These are phyloP conservation scores for Metroxylon sagu DNA, from an alignment of 176 grass and related monocot species.

Conservation along the genomic window DNA sequence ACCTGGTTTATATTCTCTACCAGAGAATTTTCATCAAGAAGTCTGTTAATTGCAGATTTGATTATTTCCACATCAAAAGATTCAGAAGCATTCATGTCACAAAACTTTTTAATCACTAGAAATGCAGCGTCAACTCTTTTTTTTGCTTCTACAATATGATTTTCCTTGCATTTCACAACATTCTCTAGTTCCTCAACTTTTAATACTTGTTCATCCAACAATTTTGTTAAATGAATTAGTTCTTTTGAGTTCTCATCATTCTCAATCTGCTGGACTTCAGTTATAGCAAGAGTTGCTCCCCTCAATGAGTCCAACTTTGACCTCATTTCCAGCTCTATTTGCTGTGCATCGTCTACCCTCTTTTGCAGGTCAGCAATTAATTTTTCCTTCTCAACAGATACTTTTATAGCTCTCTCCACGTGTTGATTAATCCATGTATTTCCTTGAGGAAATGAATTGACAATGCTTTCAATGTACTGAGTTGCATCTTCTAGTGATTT, in stretches of 20 bases:
- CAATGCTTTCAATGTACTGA: constrained; percentile 58
- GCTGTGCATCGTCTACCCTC: constrained; percentile 49
- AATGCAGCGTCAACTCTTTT: constrained; percentile 10
- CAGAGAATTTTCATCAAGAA: constrained; percentile 29
- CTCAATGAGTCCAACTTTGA: constrained; percentile 65
- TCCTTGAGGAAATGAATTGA: constrained; percentile 58
- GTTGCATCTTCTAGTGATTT: constrained; percentile 70
- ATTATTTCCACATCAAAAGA: constrained; percentile 7
- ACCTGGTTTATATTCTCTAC: constrained; percentile 10
- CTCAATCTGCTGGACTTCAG: constrained; percentile 51
- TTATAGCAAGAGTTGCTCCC: constrained; percentile 75
- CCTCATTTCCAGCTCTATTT: constrained; percentile 51
- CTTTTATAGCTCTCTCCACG: constrained; percentile 72
- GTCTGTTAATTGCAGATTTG: constrained; percentile 11
- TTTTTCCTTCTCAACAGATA: constrained; percentile 68
- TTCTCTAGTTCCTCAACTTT: constrained; percentile 27
- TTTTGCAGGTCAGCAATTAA: constrained; percentile 52
- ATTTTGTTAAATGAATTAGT: constrained; percentile 20
- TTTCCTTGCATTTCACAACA: constrained; percentile 19
- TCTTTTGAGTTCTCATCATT: constrained; percentile 40
- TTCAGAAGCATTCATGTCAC: constrained; percentile 4
- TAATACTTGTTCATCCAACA: constrained; percentile 23
- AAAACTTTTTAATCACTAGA: constrained; percentile 15
- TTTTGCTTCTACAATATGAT: constrained; percentile 10
- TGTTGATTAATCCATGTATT: constrained; percentile 47